Conservation (phyloP, 2,329 filamentous ascomycete species). For the Cladophialophora immunda region DNA sequence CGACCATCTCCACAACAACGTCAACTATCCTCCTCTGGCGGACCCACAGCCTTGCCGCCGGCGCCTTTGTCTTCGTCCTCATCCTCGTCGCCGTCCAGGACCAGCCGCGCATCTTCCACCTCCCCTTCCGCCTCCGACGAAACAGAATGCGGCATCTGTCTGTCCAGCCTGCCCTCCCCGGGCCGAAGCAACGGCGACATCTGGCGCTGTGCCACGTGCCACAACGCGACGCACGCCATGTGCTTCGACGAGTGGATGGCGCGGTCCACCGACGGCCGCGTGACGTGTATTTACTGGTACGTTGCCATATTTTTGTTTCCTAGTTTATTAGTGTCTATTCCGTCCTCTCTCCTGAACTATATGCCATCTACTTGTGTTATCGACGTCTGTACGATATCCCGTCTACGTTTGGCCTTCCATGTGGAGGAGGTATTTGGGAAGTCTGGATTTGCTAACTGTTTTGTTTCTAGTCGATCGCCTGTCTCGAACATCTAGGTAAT, state of each 20-base stretch:
- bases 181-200: not conserved
- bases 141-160: not conserved
- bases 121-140: not conserved
- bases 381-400: too few species aligned
- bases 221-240: slow-evolving; percentile 4
- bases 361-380: too few species aligned
- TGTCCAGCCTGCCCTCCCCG: not conserved
- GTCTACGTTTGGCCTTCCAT: too few species aligned
- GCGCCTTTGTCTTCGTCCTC: not conserved
- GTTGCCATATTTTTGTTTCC: not conserved
- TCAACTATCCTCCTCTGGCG: not conserved
- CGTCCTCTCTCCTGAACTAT: not conserved
- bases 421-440: too few species aligned
- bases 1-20: not conserved
- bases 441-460: not conserved
- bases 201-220: not conserved
- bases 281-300: slow-evolving; percentile 3
- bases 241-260: not conserved
- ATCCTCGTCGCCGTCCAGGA: not conserved
- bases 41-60: not conserved
- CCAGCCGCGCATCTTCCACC: not conserved
- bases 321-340: not conserved
- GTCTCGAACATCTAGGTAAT: not conserved
- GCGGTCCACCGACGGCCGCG: not conserved
- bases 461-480: not conserved